Evolutionary conservation across 2,329 filamentous ascomycete species (phyloP).

Genomic region (Talaromyces sp.): DNA sequence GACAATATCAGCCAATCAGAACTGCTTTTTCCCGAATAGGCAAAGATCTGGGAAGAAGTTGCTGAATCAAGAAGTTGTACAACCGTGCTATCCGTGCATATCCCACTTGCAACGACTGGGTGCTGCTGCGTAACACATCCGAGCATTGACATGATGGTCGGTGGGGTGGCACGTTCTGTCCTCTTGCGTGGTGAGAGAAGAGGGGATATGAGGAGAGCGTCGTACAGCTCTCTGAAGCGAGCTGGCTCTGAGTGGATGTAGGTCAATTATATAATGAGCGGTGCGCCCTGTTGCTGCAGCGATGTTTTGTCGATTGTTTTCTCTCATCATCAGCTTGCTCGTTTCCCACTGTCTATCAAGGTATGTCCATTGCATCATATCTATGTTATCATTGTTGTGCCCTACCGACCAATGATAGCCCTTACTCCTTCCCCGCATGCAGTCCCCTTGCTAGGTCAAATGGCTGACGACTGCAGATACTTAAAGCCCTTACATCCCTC

Average conservation of each 20-base stretch:
- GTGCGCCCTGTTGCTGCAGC: neutral
- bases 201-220: neutral
- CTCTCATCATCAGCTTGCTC: neutral
- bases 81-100: neutral
- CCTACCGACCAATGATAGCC: neutral
- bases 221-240: neutral
- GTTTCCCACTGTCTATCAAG: neutral
- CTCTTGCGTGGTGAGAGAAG: neutral
- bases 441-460: neutral
- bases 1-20: neutral
- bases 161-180: neutral
- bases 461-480: neutral
- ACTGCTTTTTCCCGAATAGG: neutral
- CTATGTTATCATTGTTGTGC: neutral
- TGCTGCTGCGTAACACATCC: neutral
- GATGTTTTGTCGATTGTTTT: neutral
- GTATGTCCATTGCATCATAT: conserved; percentile 1
- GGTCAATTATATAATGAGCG: neutral
- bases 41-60: neutral
- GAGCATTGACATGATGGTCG: neutral
- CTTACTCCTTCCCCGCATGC: neutral
- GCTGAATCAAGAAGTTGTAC: conserved; percentile 1
- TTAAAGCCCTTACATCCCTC: neutral
- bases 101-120: neutral
- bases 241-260: neutral